Base-by-base conservation (phyloP, 202 grass and related monocot species). In the Panicum hallii region DNA sequence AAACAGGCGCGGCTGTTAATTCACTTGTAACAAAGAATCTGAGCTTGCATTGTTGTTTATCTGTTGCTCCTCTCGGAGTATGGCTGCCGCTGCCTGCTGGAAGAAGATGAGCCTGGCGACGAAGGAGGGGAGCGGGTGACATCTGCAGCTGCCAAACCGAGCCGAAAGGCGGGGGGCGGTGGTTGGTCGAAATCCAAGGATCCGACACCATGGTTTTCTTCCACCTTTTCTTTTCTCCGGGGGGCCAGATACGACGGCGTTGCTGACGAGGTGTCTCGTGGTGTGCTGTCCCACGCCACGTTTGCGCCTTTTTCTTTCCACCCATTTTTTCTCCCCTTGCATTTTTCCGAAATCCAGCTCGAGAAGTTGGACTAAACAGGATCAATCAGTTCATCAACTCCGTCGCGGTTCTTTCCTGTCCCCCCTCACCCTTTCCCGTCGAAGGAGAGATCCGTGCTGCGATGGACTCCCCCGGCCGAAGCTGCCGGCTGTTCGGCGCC, bases 391-490 rank as follows among this genome's bases (percentile, higher is more conserved):
- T 71, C 64, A 63, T 66, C 36, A 38, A 32, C 63, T 79, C 64
- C 80, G 32, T 2, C 41, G 17, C 47, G 36, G 32, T 65, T 64
- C 34, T 72, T 72, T 41, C 34, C 74, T 23, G 57, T 13, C 38
- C 13, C 38, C 26, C 32, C 64, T 17, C 41, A 7, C 49, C 38
- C 40, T 76, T 77, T 63, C 43, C 63, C n/a, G 40, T 79, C 86
- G 28, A 63, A 0, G 41, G 48, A 68, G 73, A 70, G 80, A 79
- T 88, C 80, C 56, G 46, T 41, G 11, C 38, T 6, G 58, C 73
- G 48, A 88, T 88, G 87, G 67, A 74, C 44, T 63, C 67, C 81
- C 2, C 79, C 9, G 17, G 48, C 45, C 63, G 4, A 44, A 55
- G 23, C 22, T 63, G 52, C 55, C 43, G 68, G 42, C 42, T 75